Conservation (phyloP, 2,329 filamentous ascomycete species). For the Fusarium papillatum region DNA sequence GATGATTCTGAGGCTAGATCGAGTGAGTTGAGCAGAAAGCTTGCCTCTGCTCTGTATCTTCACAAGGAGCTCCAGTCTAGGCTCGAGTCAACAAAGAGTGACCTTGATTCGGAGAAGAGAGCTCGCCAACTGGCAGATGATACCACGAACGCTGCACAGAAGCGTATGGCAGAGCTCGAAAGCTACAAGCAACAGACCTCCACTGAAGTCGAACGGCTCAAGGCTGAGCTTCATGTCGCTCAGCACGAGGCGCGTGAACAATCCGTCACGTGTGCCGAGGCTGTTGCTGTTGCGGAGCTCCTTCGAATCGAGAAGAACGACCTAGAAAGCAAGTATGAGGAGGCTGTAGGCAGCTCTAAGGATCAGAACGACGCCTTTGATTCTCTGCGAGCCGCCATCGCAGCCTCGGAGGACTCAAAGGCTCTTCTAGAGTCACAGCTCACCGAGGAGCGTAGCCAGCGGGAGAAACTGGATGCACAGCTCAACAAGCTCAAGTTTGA, state of each 20-base stretch:
- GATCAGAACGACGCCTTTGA: constrained; percentile 80
- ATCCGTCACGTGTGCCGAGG: constrained; percentile 81
- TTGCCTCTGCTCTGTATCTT: constrained; percentile 83
- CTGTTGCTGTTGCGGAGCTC: constrained; percentile 79
- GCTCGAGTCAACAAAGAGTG: constrained; percentile 75
- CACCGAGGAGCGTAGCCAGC: constrained; percentile 83
- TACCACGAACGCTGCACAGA: constrained; percentile 84
- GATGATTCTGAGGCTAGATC: constrained; percentile 69
- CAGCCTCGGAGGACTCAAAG: constrained; percentile 83
- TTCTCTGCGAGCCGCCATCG: constrained; percentile 82
- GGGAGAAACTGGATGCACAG: constrained; percentile 83
- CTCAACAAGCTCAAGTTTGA: constrained; percentile 83
- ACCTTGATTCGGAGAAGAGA: constrained; percentile 85
- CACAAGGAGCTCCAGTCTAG: constrained; percentile 87
- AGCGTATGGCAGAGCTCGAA: constrained; percentile 87
- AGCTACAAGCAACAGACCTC: constrained; percentile 86
- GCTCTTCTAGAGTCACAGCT: constrained; percentile 83
- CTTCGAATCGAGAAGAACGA: constrained; percentile 91
- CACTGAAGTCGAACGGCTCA: constrained; percentile 86
- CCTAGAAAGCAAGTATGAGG: constrained; percentile 76
- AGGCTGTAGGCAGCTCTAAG: constrained; percentile 74
- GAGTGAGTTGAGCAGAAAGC: constrained; percentile 82
- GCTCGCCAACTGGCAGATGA: constrained; percentile 91
- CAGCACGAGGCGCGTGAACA: constrained; percentile 87
- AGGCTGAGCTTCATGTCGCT: constrained; percentile 85